Evolutionary conservation across 495 filamentous ascomycete genomes (phyloP), one percentile per base, ranked within the genome.

Genomic region (Parathielavia appendiculata): DNA sequence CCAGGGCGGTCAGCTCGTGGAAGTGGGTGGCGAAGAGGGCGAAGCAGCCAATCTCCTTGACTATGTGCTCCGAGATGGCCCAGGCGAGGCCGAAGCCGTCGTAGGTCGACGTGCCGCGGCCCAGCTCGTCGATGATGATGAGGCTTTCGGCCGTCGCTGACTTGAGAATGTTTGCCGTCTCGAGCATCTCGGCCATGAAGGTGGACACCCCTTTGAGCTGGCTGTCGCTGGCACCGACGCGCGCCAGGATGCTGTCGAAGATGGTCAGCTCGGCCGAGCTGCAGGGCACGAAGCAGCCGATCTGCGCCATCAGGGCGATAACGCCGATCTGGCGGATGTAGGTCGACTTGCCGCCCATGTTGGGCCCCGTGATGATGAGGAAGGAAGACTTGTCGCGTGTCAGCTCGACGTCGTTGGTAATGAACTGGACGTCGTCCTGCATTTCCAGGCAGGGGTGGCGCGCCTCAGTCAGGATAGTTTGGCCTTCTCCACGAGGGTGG

Each of bases 111-210:
- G 93, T 99, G 51, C 93, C 93, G 56, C 93, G 88, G 30, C 93
- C 93, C n/a, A 99, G 84, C 73, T 99, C 93, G 73, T 99, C 95
- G 65, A 97, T 95, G 73, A 99, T 96, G 69, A 99, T 96, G 51
- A 99, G 79, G 6, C 87, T 92, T 65, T 97, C 93, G 9, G 85
- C 85, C 2, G 93, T 97, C 4, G 93, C 93, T 5, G 89, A 92
- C 74, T 97, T 97, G 68, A 99, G 87, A 60, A 99, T 99, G 66
- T 96, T 97, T 56, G 93, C 90, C 0, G 93, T 99, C 68, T 99
- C 93, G 26, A 99, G 81, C 93, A 99, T 99, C 76, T 99, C 93
- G 0, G 95, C 95, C 95, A 99, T 99, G 78, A 99, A 99, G 0
- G 93, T 99, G 41, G 90, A 95, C 9, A 99, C 95, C 38, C 93